Evolutionary conservation across 2,329 filamentous ascomycete genomes (phyloP), one percentile per base, ranked within the genome.

Genomic region (Ophiocordyceps sinensis): DNA sequence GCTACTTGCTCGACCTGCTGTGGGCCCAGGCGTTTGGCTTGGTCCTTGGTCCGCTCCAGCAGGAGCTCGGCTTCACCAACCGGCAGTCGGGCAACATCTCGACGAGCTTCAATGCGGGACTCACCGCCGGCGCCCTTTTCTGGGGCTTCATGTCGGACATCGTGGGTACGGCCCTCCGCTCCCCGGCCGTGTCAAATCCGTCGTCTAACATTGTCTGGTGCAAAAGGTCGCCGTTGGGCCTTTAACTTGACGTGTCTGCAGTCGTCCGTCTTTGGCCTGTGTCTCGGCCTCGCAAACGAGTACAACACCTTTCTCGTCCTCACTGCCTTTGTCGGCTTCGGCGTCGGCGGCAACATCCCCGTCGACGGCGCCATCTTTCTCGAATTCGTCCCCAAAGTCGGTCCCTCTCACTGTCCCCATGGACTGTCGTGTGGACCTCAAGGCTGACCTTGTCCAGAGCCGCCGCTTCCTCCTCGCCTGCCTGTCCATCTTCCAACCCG

Each of bases 21-120:
- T 77, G 71, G 70, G 70, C 73, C 3, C 73, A 76, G 46, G 73
- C 68, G 0, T 73, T 77, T 48, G 71, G 71, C 11, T 61, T 77
- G 2, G 64, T 74, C 0, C 53, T 73, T 14, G 66, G 65, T 10
- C 67, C 72, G 7, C 51, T 77, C 42, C 62, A 74, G 48, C 71
- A 75, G 50, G 73, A 77, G 52, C 51, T 77, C 19, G 71, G 70
- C 1, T 75, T 77, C 42, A 67, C 44, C 0, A 42, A 57, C 23
- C 43, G 42, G 12, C 42, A 54, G 41, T 54, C 54, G 2, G 61
- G 61, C 1, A 72, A 72, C 38, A 68, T 77, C n/a, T 70, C 64
- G 9, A 67, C 67, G 0, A 65, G 68, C 4, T 75, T 75, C 51
- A 71, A 65, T 8, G 61, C 69, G 4, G 73, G 73, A 0, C 54